Evolutionary conservation across 148 eudicot genomes (phyloP).

Genomic region (Polygonum maritimum): DNA sequence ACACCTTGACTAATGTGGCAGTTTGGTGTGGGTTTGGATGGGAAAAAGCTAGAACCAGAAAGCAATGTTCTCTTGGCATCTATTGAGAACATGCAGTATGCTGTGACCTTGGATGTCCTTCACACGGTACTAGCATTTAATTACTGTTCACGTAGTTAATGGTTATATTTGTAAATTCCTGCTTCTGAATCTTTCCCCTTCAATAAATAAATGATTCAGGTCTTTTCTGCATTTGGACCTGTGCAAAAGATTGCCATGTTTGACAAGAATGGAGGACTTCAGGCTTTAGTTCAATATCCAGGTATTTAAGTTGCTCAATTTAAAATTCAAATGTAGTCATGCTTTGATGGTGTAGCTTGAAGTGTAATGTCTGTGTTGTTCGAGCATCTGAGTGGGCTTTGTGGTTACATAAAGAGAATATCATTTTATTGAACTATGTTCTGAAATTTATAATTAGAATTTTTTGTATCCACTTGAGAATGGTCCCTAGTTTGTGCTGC

Average conservation of each 20-base stretch:
- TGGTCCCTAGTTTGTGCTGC: background rate
- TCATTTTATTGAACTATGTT: background rate
- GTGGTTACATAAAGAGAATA: background rate
- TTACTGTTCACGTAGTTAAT: background rate
- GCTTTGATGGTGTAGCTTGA: background rate
- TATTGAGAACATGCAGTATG: slow-evolving; percentile 78
- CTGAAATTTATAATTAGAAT: background rate
- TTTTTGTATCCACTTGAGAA: background rate
- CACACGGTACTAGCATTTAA: slow-evolving; percentile 39
- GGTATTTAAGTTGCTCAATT: slow-evolving; percentile 27
- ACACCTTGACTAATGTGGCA: background rate
- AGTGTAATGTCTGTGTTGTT: background rate
- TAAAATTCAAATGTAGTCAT: background rate
- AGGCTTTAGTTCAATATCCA: slow-evolving; percentile 69
- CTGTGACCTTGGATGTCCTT: slow-evolving; percentile 65
- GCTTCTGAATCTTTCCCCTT: background rate
- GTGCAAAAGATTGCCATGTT: slow-evolving; percentile 80
- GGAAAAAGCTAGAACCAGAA: slow-evolving; percentile 52
- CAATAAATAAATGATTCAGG: slow-evolving; percentile 25
- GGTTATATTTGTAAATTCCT: background rate
- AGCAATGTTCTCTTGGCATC: slow-evolving; percentile 78
- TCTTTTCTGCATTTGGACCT: slow-evolving; percentile 70
- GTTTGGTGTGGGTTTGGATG: slow-evolving; percentile 50
- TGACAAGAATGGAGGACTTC: slow-evolving; percentile 78
- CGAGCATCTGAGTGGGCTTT: background rate